Evolutionary conservation across 768 basidiomycete genomes (phyloP).

Genomic region (Agrocybe chaxingu): DNA sequence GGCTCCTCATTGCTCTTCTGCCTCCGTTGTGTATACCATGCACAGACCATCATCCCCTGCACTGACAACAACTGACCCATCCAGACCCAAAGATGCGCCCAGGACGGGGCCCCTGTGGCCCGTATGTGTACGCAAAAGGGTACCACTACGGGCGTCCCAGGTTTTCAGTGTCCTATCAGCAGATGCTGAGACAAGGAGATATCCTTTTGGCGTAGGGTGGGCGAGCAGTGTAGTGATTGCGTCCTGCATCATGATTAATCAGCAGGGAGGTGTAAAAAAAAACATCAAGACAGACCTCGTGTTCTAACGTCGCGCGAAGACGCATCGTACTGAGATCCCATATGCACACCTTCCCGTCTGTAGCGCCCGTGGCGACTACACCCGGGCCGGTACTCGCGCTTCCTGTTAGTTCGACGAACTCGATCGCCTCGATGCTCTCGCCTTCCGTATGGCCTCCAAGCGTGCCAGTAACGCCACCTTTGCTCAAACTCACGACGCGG

Average conservation of each 20-base stretch:
- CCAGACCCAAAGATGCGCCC: constrained; percentile 65
- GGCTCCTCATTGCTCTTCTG: constrained; percentile 28
- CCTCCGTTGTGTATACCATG: constrained; percentile 75
- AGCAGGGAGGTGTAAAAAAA: neutral
- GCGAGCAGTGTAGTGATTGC: constrained; percentile 78
- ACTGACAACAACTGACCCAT: constrained; percentile 75
- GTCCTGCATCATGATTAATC: constrained; percentile 49
- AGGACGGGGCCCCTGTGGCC: constrained; percentile 83
- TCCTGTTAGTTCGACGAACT: constrained; percentile 76
- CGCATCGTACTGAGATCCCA: constrained; percentile 93
- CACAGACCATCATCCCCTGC: constrained; percentile 90
- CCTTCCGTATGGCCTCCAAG: constrained; percentile 83
- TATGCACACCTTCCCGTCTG: constrained; percentile 90
- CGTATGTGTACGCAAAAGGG: constrained; percentile 71
- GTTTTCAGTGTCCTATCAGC: constrained; percentile 85
- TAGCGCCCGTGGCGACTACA: constrained; percentile 81
- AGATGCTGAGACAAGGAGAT: constrained; percentile 82
- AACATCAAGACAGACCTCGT: constrained; percentile 54
- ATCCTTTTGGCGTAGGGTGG: constrained; percentile 70
- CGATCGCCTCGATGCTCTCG: constrained; percentile 85
- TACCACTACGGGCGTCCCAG: constrained; percentile 90
- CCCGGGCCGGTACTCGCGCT: constrained; percentile 45
- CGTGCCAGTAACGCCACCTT: constrained; percentile 76
- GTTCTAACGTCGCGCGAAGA: constrained; percentile 75
- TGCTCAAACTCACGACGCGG: constrained; percentile 81